A percentile compares a stretch with the other conserved stretches of the same genome.
These are phyloP conservation scores for Boletus calvinii DNA, from an alignment of 1,284 basidiomycete species.

Conservation along the genomic window DNA sequence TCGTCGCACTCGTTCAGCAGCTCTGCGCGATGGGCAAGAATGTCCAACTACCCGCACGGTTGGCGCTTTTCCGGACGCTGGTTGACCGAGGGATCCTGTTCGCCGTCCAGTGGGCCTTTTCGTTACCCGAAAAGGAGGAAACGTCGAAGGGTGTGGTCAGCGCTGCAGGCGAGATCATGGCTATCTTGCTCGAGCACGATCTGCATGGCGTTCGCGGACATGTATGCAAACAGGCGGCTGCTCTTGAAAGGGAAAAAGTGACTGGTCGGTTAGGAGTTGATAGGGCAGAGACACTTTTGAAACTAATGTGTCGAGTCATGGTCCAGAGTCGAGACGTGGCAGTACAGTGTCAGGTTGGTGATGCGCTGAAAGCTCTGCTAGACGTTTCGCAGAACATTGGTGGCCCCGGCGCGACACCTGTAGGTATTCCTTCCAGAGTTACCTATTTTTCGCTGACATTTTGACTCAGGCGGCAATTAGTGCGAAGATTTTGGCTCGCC, in stretches of 20 bases:
- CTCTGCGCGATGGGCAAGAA: conserved; percentile 96
- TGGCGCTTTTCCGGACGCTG: conserved; percentile 86
- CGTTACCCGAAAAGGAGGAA: conserved; percentile 49
- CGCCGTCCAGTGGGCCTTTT: conserved; percentile 89
- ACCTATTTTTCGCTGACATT: conserved; percentile 4
- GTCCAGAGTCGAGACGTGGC: conserved; percentile 81
- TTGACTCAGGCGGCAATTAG: conserved; percentile 27
- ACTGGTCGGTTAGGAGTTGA: conserved; percentile 55
- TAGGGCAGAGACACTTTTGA: conserved; percentile 72
- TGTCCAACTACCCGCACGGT: conserved; percentile 84
- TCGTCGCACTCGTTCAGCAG: conserved; percentile 88
- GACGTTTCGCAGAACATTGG: conserved; percentile 61
- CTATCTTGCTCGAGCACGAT: conserved; percentile 90
- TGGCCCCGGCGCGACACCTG: conserved; percentile 39
- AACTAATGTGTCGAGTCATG: conserved; percentile 76
- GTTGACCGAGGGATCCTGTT: conserved; percentile 88
- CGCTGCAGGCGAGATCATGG: conserved; percentile 86
- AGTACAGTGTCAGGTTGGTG: conserved; percentile 87
- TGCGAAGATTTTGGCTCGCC: conserved; percentile 49
- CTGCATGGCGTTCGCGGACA: conserved; percentile 83
- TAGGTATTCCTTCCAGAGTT: conserved; percentile 21
- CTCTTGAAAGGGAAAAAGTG: conserved; percentile 58
- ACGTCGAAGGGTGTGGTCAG: conserved; percentile 54
- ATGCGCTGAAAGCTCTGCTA: conserved; percentile 84
- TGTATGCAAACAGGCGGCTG: conserved; percentile 77